These are phyloP conservation scores for Arabis hirsuta DNA, from an alignment of 345 rosid species.

Conservation along the genomic window DNA sequence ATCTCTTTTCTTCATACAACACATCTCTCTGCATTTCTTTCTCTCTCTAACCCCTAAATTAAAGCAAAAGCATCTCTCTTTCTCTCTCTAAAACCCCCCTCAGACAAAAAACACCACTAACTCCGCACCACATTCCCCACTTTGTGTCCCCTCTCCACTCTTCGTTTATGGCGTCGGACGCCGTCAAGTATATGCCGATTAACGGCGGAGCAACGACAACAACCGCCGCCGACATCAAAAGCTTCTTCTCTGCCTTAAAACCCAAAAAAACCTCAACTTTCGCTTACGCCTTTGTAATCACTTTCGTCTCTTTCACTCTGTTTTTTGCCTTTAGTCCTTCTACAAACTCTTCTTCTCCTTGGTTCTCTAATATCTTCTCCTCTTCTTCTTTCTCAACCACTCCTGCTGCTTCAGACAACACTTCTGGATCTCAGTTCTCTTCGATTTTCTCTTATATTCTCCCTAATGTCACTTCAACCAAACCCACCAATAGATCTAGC, in stretches of 20 bases:
- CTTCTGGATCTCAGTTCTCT: constrained; percentile 57
- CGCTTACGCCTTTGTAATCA: constrained; percentile 67
- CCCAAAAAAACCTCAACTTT: constrained; percentile 60
- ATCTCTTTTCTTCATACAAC: neutral
- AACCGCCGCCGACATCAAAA: constrained; percentile 48
- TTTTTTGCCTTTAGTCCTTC: constrained; percentile 81
- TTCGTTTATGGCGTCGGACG: constrained; percentile 68
- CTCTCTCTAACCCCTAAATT: neutral
- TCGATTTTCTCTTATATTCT: constrained; percentile 57
- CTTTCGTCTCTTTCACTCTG: constrained; percentile 71
- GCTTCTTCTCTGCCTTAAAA: constrained; percentile 52
- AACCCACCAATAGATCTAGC: constrained; percentile 35
- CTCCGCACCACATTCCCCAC: constrained; percentile 30
- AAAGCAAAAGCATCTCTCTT: neutral
- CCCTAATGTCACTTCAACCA: constrained; percentile 53
- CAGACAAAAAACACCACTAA: constrained; percentile 21
- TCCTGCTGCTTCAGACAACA: neutral
- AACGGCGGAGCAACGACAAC: constrained; percentile 45
- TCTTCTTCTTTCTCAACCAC: constrained; percentile 21
- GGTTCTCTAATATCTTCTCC: constrained; percentile 62
- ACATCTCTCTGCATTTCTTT: constrained; percentile 9
- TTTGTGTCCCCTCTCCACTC: neutral
- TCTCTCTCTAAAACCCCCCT: constrained; percentile 9
- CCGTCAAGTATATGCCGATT: constrained; percentile 56
- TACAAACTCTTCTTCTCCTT: constrained; percentile 62